Evolutionary conservation across 164 flowering plant genomes (phyloP).

Genomic region (Cinnamomum chago): DNA sequence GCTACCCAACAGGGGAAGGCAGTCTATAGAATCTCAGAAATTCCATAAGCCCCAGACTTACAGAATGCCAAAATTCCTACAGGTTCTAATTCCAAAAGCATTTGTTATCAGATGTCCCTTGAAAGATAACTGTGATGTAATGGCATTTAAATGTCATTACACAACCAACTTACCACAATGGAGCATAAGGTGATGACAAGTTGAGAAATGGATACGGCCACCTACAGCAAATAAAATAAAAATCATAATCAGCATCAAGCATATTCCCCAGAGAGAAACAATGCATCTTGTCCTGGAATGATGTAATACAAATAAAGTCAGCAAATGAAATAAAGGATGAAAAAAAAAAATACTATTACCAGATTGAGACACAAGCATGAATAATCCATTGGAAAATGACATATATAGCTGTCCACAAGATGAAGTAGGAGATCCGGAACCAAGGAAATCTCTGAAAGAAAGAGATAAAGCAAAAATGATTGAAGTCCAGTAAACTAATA

Average conservation of each 20-base stretch:
- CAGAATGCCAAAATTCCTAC: not conserved
- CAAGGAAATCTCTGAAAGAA: slow-evolving; percentile 65
- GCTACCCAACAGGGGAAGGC: not conserved
- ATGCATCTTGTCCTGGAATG: not conserved
- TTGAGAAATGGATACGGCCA: slow-evolving; percentile 73
- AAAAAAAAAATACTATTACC: slow-evolving; percentile 25
- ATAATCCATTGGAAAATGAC: slow-evolving; percentile 83
- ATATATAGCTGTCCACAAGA: slow-evolving; percentile 62
- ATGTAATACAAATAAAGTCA: not conserved
- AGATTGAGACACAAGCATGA: slow-evolving; percentile 58
- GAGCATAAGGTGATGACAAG: slow-evolving; percentile 22
- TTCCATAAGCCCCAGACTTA: not conserved
- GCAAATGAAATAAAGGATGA: slow-evolving; percentile 8
- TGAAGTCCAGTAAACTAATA: not conserved
- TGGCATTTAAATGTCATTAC: not conserved
- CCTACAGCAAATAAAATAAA: slow-evolving; percentile 22
- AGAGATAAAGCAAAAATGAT: not conserved
- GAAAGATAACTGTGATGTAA: not conserved
- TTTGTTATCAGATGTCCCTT: too few relatives aligned
- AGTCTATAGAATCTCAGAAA: not conserved
- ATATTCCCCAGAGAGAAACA: not conserved
- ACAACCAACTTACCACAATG: not conserved
- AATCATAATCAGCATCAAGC: not conserved
- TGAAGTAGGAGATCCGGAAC: slow-evolving; percentile 83
- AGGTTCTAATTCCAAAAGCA: too few relatives aligned